phyloP scores from a whole-genome alignment of 1,284 basidiomycete species.

The Rhodofomes roseus region DNA sequence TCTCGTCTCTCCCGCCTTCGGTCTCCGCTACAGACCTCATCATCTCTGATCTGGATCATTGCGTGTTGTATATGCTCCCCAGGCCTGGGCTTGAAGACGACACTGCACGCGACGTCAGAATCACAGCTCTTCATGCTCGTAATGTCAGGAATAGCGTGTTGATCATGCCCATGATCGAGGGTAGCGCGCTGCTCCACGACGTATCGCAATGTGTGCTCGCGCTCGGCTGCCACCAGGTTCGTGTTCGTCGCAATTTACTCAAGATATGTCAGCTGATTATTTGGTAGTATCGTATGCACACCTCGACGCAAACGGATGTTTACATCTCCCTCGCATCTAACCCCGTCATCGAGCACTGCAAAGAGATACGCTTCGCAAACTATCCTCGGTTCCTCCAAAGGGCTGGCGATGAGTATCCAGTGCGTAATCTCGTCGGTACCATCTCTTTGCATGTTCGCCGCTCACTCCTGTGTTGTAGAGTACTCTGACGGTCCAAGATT shows the following conservation, averaged over 20 bases:
- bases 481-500: constrained; percentile 62
- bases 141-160: constrained; percentile 54
- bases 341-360: constrained; percentile 75
- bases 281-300: constrained; percentile 76
- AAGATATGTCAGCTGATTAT: background rate
- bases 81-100: constrained; percentile 1
- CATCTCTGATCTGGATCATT: constrained; percentile 55
- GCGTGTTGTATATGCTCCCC: constrained; percentile 63
- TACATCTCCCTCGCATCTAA: constrained; percentile 63
- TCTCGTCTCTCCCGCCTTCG: constrained; percentile 24
- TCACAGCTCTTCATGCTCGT: constrained; percentile 64
- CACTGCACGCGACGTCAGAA: constrained; percentile 13
- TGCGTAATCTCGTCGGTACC: background rate
- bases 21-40: constrained; percentile 44
- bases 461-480: constrained; percentile 13
- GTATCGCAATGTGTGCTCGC: constrained; percentile 57
- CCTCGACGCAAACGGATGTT: constrained; percentile 54
- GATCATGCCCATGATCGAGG: constrained; percentile 57
- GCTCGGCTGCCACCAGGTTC: constrained; percentile 74
- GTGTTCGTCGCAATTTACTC: constrained; percentile 10
- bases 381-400: constrained; percentile 44
- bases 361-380: constrained; percentile 49
- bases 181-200: constrained; percentile 69
- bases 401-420: background rate
- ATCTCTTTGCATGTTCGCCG: background rate